phyloP scores from a whole-genome alignment of 192 early-diverging fungal species.

The Backusella luteola region DNA sequence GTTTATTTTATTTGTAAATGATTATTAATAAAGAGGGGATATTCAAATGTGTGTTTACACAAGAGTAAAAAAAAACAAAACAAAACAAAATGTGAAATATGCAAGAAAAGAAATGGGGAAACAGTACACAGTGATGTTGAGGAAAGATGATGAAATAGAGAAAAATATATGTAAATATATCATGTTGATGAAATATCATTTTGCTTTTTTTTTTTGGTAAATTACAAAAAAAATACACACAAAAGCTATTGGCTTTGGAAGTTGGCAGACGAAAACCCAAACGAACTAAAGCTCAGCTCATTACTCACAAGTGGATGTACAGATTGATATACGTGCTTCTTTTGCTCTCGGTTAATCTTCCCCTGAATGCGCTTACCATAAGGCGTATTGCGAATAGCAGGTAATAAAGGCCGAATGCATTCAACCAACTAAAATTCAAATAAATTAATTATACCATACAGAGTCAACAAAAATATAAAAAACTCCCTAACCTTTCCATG shows the following conservation, averaged over 20 bases:
- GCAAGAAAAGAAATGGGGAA: too few species aligned
- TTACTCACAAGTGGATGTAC: slow-evolving; percentile 5
- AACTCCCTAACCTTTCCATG: slow-evolving; percentile 47
- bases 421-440: slow-evolving; percentile 59
- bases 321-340: slow-evolving; percentile 18
- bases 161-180: too few species aligned
- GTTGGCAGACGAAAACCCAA: not conserved
- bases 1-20: too few species aligned
- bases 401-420: slow-evolving; percentile 73
- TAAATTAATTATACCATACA: not conserved
- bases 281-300: not conserved
- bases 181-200: too few species aligned
- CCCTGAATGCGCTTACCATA: slow-evolving; percentile 86
- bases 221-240: not conserved
- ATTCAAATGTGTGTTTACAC: too few species aligned
- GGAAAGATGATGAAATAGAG: too few species aligned
- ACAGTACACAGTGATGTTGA: too few species aligned
- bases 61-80: too few species aligned
- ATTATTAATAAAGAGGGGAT: too few species aligned
- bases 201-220: not conserved
- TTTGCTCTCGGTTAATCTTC: slow-evolving; percentile 66
- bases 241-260: not conserved
- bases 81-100: too few species aligned
- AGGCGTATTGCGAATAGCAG: slow-evolving; percentile 79
- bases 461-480: not conserved